A percentile compares a stretch with the other conserved stretches of the same genome.
phyloP scores from a whole-genome alignment of 1,284 basidiomycete species.

The Fomitopsis betulina region DNA sequence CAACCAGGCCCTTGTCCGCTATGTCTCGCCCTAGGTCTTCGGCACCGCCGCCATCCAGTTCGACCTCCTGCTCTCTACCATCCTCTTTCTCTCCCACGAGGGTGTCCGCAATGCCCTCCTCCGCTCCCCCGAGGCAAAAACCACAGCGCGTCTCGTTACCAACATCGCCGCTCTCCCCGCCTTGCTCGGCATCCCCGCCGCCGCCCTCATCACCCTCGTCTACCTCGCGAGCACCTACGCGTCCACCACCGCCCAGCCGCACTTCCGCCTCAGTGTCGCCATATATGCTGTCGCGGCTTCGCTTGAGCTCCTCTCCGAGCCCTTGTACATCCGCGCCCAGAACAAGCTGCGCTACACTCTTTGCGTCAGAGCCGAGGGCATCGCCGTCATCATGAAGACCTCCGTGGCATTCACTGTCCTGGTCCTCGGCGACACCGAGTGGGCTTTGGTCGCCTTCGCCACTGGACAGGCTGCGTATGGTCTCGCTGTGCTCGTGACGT shows the following conservation, averaged over 20 bases:
- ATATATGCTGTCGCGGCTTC: conserved; percentile 75
- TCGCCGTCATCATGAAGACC: conserved; percentile 74
- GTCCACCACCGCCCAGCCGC: conserved; percentile 43
- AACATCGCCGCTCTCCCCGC: conserved; percentile 31
- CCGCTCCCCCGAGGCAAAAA: conserved; percentile 23
- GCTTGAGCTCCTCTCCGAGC: conserved; percentile 78
- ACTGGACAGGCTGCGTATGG: conserved; percentile 75
- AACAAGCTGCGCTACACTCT: conserved; percentile 59
- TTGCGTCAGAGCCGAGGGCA: conserved; percentile 79
- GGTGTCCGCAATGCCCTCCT: conserved; percentile 84
- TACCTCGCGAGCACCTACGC: conserved; percentile 24
- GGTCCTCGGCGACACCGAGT: conserved; percentile 40
- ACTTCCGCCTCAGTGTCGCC: conserved; percentile 59
- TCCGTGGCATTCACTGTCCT: conserved; percentile 65
- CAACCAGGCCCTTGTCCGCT: conserved; percentile 84
- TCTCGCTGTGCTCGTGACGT: conserved; percentile 31
- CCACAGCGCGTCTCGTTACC: conserved; percentile 12
- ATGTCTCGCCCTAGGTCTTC: conserved; percentile 83
- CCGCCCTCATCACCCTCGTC: conserved; percentile 22
- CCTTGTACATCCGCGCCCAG: conserved; percentile 79
- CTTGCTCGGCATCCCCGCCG: conserved; percentile 27
- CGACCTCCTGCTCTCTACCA: conserved; percentile 82
- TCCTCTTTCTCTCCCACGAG: conserved; percentile 90
- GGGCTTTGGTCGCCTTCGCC: conserved; percentile 79
- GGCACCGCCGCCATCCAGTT: conserved; percentile 86